phyloP scores from a whole-genome alignment of 2,329 filamentous ascomycete species.

The Coniochaeta sp. region DNA sequence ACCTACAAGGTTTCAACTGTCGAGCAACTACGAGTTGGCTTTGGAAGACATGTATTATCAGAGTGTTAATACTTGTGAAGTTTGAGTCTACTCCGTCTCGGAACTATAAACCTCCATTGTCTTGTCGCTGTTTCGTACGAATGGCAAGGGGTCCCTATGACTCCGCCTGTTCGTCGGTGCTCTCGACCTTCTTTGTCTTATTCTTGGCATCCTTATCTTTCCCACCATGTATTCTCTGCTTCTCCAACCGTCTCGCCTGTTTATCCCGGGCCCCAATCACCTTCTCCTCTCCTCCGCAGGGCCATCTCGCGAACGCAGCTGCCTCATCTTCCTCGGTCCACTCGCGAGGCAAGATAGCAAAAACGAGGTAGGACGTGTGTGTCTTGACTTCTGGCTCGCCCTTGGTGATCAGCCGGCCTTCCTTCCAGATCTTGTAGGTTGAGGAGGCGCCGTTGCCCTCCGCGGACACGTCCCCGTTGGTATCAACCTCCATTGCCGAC shows the following conservation, averaged over 20 bases:
- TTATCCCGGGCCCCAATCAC: conserved; percentile 32
- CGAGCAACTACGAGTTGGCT: not conserved
- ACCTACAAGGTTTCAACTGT: not conserved
- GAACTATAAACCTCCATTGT: not conserved
- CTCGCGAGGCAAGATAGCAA: conserved; percentile 78
- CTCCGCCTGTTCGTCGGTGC: not conserved
- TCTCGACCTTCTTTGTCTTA: not conserved
- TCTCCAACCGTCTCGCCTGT: not conserved
- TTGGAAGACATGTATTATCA: not conserved
- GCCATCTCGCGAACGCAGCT: conserved; percentile 56
- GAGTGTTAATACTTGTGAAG: not conserved
- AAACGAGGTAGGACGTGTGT: conserved; percentile 94
- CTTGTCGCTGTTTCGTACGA: not conserved
- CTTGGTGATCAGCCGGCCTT: conserved; percentile 72
- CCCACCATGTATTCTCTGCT: conserved; percentile 11
- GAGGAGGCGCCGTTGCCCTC: conserved; percentile 17
- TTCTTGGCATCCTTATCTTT: not conserved
- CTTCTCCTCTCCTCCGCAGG: conserved; percentile 45
- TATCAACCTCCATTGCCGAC: conserved; percentile 15
- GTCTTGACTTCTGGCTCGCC: conserved; percentile 87
- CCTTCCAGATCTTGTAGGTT: conserved; percentile 54
- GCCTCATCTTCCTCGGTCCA: conserved; percentile 82
- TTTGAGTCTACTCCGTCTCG: not conserved
- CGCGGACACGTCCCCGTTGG: conserved; percentile 14
- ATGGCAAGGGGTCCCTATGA: not conserved